Conservation (phyloP, 345 rosid species). For the Ceriops decandra region DNA sequence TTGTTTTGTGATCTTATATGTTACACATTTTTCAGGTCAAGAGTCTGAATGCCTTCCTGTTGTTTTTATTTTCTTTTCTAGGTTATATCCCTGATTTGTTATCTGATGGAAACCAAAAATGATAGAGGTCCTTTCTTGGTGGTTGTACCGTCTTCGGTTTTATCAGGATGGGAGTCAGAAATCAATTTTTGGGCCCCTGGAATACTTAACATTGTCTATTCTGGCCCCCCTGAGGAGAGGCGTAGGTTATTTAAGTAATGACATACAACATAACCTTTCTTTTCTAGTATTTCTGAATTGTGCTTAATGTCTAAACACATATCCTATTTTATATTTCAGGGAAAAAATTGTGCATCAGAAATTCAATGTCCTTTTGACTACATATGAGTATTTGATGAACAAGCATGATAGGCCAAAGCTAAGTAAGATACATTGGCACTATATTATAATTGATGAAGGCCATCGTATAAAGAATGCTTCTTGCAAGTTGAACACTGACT, state of each 20-base stretch:
- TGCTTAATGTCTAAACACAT: conserved; percentile 11
- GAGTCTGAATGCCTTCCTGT: conserved; percentile 2
- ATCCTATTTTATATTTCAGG: conserved; percentile 46
- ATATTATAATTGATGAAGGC: conserved; percentile 92
- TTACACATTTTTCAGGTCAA: neutral
- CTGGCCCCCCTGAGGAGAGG: conserved; percentile 91
- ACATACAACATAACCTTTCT: conserved; percentile 3
- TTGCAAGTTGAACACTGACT: conserved; percentile 91
- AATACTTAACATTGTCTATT: conserved; percentile 64
- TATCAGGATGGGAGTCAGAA: conserved; percentile 88
- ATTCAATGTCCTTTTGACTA: conserved; percentile 85
- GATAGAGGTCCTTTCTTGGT: conserved; percentile 92
- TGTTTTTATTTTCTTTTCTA: conserved; percentile 14
- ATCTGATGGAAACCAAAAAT: conserved; percentile 84
- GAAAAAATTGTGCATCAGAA: conserved; percentile 83
- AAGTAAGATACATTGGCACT: conserved; percentile 87
- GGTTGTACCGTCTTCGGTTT: conserved; percentile 89
- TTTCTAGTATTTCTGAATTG: conserved; percentile 11
- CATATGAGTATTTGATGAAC: conserved; percentile 94
- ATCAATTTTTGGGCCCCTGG: conserved; percentile 83
- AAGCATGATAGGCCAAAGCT: conserved; percentile 92
- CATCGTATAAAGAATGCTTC: conserved; percentile 97
- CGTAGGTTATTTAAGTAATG: conserved; percentile 80
- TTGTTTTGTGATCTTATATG: conserved; percentile 4
- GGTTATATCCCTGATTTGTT: conserved; percentile 83